phyloP scores from a whole-genome alignment of 2,329 filamentous ascomycete species.

The Pseudogymnoascus sp. region DNA sequence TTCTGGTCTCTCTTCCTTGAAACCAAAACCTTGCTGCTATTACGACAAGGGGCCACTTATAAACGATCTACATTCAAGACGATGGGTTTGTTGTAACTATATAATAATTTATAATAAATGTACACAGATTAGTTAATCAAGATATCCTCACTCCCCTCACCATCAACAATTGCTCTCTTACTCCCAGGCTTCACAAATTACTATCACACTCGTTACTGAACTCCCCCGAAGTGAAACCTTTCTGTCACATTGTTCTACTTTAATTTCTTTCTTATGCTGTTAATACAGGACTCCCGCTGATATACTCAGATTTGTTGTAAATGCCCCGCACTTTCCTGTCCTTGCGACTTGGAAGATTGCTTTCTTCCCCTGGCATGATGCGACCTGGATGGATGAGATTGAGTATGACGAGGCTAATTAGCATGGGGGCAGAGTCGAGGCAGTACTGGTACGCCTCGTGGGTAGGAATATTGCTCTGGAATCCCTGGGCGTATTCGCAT shows the following conservation, averaged over 20 bases:
- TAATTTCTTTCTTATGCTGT: neutral
- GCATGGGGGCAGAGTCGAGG: constrained; percentile 36
- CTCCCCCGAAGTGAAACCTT: neutral
- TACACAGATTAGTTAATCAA: neutral
- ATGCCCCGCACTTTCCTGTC: constrained; percentile 18
- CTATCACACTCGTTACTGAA: neutral
- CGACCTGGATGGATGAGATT: constrained; percentile 34
- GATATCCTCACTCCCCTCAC: neutral
- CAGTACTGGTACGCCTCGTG: constrained; percentile 29
- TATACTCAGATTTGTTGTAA: constrained; percentile 28
- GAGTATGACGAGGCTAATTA: constrained; percentile 30
- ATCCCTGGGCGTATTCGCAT: constrained; percentile 41
- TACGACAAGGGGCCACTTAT: neutral
- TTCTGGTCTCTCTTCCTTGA: neutral
- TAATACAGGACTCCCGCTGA: neutral
- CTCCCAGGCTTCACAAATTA: no score
- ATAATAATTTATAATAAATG: neutral
- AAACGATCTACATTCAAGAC: no score
- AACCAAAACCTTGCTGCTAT: neutral
- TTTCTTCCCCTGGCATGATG: constrained; percentile 26
- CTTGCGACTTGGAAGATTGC: constrained; percentile 25
- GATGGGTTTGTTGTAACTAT: no score
- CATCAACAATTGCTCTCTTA: neutral
- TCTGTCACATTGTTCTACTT: neutral
- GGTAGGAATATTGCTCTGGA: constrained; percentile 27